Conservation (phyloP, 495 filamentous ascomycete species). For the Daldinia bambusicola region DNA sequence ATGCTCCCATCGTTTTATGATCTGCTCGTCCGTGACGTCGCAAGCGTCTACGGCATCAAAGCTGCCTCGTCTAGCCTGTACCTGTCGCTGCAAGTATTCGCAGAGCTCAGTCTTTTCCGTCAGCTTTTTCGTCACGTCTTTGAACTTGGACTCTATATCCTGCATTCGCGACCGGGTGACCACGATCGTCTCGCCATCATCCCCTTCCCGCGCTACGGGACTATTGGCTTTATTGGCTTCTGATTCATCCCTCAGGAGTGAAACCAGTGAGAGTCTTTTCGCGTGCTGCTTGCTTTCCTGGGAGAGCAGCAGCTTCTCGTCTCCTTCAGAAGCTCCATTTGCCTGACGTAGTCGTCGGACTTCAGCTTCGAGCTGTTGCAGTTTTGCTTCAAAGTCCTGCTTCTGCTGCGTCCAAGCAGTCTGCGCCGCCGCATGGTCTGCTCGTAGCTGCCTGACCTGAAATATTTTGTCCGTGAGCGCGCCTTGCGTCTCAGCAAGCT, state of each 20-base stretch:
- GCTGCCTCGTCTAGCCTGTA: constrained; percentile 14
- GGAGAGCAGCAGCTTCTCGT: not conserved
- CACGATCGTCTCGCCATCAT: constrained; percentile 21
- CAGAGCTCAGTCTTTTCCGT: constrained; percentile 36
- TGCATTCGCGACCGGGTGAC: constrained; percentile 34
- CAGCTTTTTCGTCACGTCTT: constrained; percentile 20
- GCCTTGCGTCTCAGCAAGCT: constrained; percentile 45
- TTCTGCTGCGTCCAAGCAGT: constrained; percentile 40
- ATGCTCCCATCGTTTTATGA: constrained; percentile 31
- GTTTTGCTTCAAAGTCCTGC: constrained; percentile 17
- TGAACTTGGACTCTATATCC: constrained; percentile 31
- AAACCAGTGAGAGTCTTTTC: not conserved
- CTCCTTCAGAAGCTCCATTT: not conserved
- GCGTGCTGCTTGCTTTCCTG: constrained; percentile 1
- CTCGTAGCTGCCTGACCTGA: constrained; percentile 37
- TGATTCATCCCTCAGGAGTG: constrained; percentile 7
- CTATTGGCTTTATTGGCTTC: not conserved
- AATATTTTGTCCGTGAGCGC: constrained; percentile 37
- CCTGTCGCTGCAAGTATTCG: constrained; percentile 26
- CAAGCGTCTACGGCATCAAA: not conserved
- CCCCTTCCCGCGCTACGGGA: not conserved
- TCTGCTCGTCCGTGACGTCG: constrained; percentile 29
- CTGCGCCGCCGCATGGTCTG: constrained; percentile 8
- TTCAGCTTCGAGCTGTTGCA: constrained; percentile 37
- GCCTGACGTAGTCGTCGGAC: constrained; percentile 20